Evolutionary conservation across 176 grass and related monocot species (phyloP), one percentile per base, ranked within the genome.

Genomic region (Hyparrhenia diplandra): DNA sequence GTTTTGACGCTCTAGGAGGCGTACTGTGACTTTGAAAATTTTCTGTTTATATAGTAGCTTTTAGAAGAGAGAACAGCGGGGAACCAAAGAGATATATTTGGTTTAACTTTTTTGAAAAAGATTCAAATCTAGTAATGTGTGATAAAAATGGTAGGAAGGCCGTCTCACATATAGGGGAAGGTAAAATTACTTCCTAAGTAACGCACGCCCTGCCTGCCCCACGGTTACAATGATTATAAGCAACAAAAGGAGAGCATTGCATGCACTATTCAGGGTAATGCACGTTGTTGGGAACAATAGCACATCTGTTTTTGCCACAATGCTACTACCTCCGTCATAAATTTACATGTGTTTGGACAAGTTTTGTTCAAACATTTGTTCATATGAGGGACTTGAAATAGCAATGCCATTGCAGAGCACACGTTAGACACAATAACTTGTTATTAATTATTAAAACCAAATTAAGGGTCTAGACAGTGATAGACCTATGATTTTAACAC

Each of bases 141-240:
- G 16, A 81, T 32, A 77, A 61, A 77, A 77, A 71, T 55, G 77
- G 79, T 5, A 76, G 71, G 13, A 77, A 71, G 40, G 14, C 78
- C 14, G 85, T 87, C 69, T 34, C 49, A 36, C 35, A 30, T 82
- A 1, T 69, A 21, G 24, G 61, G 49, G 30, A 51, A 51, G 67
- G 5, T 40, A 24, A 18, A 6, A 71, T 37, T 69, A 30, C 16
- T 47, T 47, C 13, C 40, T 46, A 27, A 30, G 25, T 10, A 29
- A 52, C 69, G 13, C 25, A 49, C 46, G 27, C 68, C 28, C 2
- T 28, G 28, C 28, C 2, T 28, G 28, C 35, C 25, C 13, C 4
- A 23, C 52, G 9, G 45, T 67, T 67, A 34, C 43, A 55, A 10
- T 67, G 20, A n/a, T 23, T 40, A 41, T 40, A 69, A 24, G 10